A percentile compares a stretch with the other conserved stretches of the same genome.
Conservation (phyloP, 306 rosid genomes). For the Vigna reflexopilosa region DNA sequence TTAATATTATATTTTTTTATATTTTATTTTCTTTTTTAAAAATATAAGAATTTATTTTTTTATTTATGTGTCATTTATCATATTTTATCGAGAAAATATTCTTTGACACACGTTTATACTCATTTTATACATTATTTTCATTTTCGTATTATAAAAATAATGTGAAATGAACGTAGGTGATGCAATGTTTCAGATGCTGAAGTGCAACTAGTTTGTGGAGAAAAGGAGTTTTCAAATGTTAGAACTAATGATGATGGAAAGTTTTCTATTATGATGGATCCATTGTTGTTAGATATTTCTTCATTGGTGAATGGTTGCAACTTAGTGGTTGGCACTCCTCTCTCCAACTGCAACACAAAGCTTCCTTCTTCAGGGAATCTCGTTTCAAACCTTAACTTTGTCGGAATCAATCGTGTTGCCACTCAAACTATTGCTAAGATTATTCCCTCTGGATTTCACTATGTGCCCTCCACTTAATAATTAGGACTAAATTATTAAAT, state of each 20-base stretch:
- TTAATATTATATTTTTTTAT: too few relatives aligned
- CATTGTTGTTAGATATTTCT: slow-evolving; percentile 34
- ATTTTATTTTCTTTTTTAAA: too few relatives aligned
- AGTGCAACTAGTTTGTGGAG: slow-evolving; percentile 47
- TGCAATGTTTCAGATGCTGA: slow-evolving; percentile 45
- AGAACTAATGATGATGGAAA: slow-evolving; percentile 39
- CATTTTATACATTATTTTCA: too few relatives aligned
- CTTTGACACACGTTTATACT: too few relatives aligned
- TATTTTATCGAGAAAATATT: too few relatives aligned
- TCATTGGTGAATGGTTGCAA: slow-evolving; percentile 44
- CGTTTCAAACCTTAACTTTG: slow-evolving; percentile 39
- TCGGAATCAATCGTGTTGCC: slow-evolving; percentile 34
- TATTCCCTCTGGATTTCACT: slow-evolving; percentile 47
- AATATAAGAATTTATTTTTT: too few relatives aligned
- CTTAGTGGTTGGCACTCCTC: slow-evolving; percentile 46
- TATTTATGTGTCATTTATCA: too few relatives aligned
- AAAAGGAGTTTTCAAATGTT: slow-evolving; percentile 28
- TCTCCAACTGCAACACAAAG: slow-evolving; percentile 40
- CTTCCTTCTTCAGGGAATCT: slow-evolving; percentile 48
- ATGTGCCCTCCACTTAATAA: slow-evolving; percentile 33
- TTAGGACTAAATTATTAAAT: too few relatives aligned
- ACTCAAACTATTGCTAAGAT: slow-evolving; percentile 37
- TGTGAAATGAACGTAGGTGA: too few relatives aligned
- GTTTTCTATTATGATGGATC: slow-evolving; percentile 42
- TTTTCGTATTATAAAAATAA: too few relatives aligned